A percentile compares a stretch with the other conserved stretches of the same genome.
phyloP scores from a whole-genome alignment of 2,329 filamentous ascomycete genomes.

The Pseudogymnoascus destructans region DNA sequence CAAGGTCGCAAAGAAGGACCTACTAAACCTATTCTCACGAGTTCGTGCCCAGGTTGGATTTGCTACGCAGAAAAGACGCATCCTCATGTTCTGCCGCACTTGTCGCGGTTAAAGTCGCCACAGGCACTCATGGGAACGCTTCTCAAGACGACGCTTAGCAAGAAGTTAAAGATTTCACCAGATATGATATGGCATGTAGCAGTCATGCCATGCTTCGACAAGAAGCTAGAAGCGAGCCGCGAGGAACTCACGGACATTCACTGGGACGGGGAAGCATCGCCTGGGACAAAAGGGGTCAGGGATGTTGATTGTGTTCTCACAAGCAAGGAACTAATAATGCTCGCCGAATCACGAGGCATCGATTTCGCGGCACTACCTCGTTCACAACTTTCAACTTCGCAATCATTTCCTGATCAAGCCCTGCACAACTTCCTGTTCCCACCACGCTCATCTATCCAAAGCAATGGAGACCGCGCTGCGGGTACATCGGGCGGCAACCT shows the following conservation, averaged over 20 bases:
- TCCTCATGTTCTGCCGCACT: constrained; percentile 78
- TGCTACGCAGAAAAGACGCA: constrained; percentile 99
- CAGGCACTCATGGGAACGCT: constrained; percentile 85
- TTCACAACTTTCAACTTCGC: constrained; percentile 36
- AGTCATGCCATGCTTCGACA: constrained; percentile 98
- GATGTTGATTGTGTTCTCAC: constrained; percentile 99
- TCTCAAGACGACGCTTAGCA: constrained; percentile 73
- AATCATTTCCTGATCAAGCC: constrained; percentile 58
- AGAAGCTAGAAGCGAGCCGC: constrained; percentile 91
- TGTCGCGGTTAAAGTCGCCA: constrained; percentile 84
- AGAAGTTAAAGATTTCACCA: constrained; percentile 56
- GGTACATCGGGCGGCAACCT: constrained; percentile 85
- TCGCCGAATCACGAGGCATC: constrained; percentile 68
- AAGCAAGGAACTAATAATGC: constrained; percentile 81
- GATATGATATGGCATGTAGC: constrained; percentile 86
- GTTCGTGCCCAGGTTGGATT: constrained; percentile 93
- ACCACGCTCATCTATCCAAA: constrained; percentile 30
- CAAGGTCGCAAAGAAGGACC: constrained; percentile 17
- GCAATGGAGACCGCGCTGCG: constrained; percentile 38
- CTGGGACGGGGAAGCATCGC: constrained; percentile 44
- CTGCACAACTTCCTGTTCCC: constrained; percentile 67
- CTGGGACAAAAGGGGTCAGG: constrained; percentile 46
- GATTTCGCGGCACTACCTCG: constrained; percentile 62
- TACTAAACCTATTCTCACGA: constrained; percentile 58
- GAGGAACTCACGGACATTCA: constrained; percentile 75